Base-by-base conservation (phyloP, 139 green algal species). In the Nannochloris sp. region DNA sequence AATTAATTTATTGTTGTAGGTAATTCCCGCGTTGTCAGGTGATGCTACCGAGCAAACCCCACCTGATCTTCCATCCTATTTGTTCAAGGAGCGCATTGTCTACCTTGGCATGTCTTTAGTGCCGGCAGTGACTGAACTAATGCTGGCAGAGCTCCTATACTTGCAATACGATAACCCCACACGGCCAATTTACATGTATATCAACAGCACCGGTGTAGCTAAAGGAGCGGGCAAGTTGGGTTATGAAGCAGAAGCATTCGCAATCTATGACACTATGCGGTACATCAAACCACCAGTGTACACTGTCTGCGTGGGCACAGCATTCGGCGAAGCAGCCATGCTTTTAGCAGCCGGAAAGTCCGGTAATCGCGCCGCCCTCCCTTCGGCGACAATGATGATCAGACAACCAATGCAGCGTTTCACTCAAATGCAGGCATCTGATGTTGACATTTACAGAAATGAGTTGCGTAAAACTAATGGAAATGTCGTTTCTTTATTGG, bases 61-160 rank as follows among this genome's bases (percentile, higher is more conserved):
- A 0, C 94, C 94, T 39, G 94, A 99, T 69, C 81, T 99, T 38
- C 90, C 94, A 0, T 98, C 94, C 1, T 96, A 91, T 39, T 82
- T 99, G 10, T 98, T 99, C 83, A 94, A 93, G 65, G 92, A 98
- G 70, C 78, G 94, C 27, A 99, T 99, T 68, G 87, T 99, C 23
- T 99, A 97, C 72, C 69, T 99, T 77, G 89, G 89, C 27, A 96
- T 96, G 89, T 87, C 83, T 12, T 64, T 96, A 38, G 89, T 96
- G 42, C 89, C 89, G 0, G 73, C 85, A 10, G 89, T 96, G 4
- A 96, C 89, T 29, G 89, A 96, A 70, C 73, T 96, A 31, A 78
- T 96, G 54, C 72, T 96, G 34, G 89, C 89, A 1, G 85, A 96
- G 81, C 72, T 96, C 31, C 73, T 96, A 29, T 96, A 96, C 72